Percentiles rank a stretch among this genome's conserved stretches.
These are phyloP conservation scores for Pythium pectinolyticum DNA, from an alignment of 352 stramenopile species.

Conservation along the genomic window DNA sequence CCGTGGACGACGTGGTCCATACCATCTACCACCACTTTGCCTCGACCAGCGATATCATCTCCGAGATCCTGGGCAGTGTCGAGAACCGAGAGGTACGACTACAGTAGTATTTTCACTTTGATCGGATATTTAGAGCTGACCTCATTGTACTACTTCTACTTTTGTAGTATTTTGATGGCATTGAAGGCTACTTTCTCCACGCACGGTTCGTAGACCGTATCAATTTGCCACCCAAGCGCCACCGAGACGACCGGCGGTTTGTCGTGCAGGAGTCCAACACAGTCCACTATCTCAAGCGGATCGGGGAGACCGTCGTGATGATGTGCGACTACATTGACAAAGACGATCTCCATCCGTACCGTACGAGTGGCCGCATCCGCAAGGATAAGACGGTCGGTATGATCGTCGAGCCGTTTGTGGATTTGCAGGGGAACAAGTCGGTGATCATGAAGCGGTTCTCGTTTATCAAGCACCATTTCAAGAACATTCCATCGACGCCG, in stretches of 20 bases:
- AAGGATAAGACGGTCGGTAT: slow-evolving; percentile 58
- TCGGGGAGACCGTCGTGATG: slow-evolving; percentile 43
- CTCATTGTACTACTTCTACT: too few species aligned
- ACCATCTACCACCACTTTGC: slow-evolving; percentile 64
- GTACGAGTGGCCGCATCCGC: slow-evolving; percentile 35
- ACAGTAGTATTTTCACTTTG: neutral
- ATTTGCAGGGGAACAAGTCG: slow-evolving; percentile 32
- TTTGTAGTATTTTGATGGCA: slow-evolving; percentile 53
- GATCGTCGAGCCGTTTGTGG: slow-evolving; percentile 39
- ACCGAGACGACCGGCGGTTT: slow-evolving; percentile 37
- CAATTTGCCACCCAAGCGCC: slow-evolving; percentile 38
- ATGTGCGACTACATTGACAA: slow-evolving; percentile 50
- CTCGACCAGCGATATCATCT: slow-evolving; percentile 51
- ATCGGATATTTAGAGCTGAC: neutral
- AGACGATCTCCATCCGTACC: slow-evolving; percentile 52
- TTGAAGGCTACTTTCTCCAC: slow-evolving; percentile 54
- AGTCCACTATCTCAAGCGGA: slow-evolving; percentile 53
- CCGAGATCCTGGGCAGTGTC: slow-evolving; percentile 51
- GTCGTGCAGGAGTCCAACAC: slow-evolving; percentile 67
- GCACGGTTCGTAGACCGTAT: slow-evolving; percentile 63
- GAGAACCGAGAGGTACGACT: slow-evolving; percentile 48
- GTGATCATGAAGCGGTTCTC: slow-evolving; percentile 72
- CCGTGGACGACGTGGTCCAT: slow-evolving; percentile 42
- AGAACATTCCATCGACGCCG: slow-evolving; percentile 35
- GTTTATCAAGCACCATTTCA: slow-evolving; percentile 67